Conservation (phyloP, 257 asterid species). For the Primulina eburnea region DNA sequence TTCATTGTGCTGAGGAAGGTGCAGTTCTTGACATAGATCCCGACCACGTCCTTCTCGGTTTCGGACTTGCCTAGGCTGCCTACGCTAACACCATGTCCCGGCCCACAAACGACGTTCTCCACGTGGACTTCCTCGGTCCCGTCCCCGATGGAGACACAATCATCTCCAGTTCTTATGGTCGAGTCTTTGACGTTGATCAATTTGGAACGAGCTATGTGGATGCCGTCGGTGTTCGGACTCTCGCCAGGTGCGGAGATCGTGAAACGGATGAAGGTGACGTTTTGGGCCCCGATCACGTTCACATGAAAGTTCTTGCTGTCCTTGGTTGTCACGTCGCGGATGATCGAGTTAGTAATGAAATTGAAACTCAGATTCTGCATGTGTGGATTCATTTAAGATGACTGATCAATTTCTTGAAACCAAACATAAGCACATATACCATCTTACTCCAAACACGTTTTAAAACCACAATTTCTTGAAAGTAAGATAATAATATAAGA, state of each 20-base stretch:
- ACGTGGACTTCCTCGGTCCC: conserved; percentile 1
- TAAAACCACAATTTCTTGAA: too few relatives aligned
- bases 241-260: conserved; percentile 1
- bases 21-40: conserved; percentile 21
- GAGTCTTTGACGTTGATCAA: neutral
- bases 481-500: too few relatives aligned
- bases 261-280: neutral
- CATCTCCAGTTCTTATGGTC: conserved; percentile 7
- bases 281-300: neutral
- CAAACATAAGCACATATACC: too few relatives aligned
- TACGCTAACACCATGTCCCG: conserved; percentile 14
- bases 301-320: conserved; percentile 14
- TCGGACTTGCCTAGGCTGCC: neutral
- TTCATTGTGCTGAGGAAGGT: neutral
- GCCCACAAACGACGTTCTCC: neutral
- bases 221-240: conserved; percentile 22
- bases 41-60: conserved; percentile 5
- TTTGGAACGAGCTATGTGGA: neutral
- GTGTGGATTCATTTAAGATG: too few relatives aligned
- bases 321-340: conserved; percentile 7
- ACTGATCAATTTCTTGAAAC: too few relatives aligned
- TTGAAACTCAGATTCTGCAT: neutral
- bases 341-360: conserved; percentile 2
- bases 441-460: too few relatives aligned
- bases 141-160: conserved; percentile 21